A percentile compares a stretch with the other conserved stretches of the same genome.
phyloP scores from a whole-genome alignment of 768 basidiomycete genomes.

The Lentinula edodes region DNA sequence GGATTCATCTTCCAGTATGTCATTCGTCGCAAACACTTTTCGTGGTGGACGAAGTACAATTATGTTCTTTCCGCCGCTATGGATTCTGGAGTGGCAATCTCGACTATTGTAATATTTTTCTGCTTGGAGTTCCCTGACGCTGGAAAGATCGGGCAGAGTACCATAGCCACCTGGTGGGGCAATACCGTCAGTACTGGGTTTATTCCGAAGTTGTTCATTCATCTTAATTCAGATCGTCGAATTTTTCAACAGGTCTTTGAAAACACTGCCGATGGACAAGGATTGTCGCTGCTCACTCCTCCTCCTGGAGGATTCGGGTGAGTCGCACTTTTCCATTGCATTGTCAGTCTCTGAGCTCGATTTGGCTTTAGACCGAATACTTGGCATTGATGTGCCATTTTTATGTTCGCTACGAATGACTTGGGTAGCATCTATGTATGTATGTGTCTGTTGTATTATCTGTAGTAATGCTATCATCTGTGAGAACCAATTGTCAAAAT shows the following conservation, averaged over 20 bases:
- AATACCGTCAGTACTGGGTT: constrained; percentile 32
- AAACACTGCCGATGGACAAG: constrained; percentile 34
- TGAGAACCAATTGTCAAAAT: no score
- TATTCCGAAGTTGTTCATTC: not conserved
- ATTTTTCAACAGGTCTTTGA: constrained; percentile 19
- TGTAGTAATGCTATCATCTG: no score
- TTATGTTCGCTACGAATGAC: not conserved
- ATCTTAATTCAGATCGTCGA: not conserved
- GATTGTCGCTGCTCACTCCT: constrained; percentile 28
- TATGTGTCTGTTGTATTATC: not conserved
- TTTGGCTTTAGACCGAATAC: not conserved
- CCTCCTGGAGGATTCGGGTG: constrained; percentile 29
- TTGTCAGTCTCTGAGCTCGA: constrained; percentile 8
- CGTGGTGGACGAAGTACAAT: constrained; percentile 70
- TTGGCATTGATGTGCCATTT: not conserved
- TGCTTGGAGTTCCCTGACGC: constrained; percentile 54
- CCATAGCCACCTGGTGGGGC: constrained; percentile 66
- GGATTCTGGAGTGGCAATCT: constrained; percentile 47
- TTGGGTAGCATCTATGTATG: not conserved
- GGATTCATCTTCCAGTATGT: constrained; percentile 54
- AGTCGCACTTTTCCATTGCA: constrained; percentile 14
- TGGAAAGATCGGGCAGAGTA: constrained; percentile 51
- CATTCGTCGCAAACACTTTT: constrained; percentile 54
- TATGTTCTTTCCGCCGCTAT: constrained; percentile 51
- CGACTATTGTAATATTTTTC: constrained; percentile 45